Percentiles rank a stretch among this genome's conserved stretches.
phyloP scores from a whole-genome alignment of 371 early-diverging fungal genomes.

The Coemansia sp. region DNA sequence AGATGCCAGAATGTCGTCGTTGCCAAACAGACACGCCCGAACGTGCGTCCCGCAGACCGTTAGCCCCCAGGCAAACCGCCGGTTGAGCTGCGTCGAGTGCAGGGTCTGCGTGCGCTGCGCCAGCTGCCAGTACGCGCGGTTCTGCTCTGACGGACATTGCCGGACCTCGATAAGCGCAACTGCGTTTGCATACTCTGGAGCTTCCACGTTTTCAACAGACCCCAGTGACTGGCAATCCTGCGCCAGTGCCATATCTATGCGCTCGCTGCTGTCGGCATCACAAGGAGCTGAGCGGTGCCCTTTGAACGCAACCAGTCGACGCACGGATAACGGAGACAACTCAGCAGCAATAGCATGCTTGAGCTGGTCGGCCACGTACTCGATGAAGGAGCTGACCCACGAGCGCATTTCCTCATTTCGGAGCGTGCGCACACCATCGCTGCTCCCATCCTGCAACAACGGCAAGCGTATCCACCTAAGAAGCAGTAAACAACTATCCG shows the following conservation, averaged over 20 bases:
- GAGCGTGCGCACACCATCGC: no score
- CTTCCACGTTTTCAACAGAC: not conserved
- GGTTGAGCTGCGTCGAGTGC: constrained; percentile 12
- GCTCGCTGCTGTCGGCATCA: not conserved
- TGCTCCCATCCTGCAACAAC: no score
- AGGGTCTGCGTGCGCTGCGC: not conserved
- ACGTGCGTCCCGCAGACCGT: constrained; percentile 1
- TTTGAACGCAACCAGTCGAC: not conserved
- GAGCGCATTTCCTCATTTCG: not conserved
- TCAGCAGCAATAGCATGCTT: not conserved
- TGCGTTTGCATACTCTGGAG: not conserved
- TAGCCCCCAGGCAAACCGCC: constrained; percentile 28
- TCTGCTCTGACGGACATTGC: not conserved
- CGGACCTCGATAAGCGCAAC: constrained; percentile 9
- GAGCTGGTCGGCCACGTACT: not conserved
- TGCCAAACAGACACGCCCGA: constrained; percentile 6
- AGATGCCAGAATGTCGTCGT: constrained; percentile 1
- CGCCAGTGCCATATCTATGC: not conserved
- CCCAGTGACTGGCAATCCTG: not conserved
- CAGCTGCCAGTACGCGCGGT: constrained; percentile 2
- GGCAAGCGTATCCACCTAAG: no score
- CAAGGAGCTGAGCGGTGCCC: not conserved
- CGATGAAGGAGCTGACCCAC: not conserved
- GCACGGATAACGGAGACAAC: not conserved
- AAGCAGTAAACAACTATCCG: no score